Percentiles rank a stretch among this genome's conserved stretches.
These are phyloP conservation scores for Saturnispora besseyi DNA, from an alignment of 805 yeast genomes.

Conservation along the genomic window DNA sequence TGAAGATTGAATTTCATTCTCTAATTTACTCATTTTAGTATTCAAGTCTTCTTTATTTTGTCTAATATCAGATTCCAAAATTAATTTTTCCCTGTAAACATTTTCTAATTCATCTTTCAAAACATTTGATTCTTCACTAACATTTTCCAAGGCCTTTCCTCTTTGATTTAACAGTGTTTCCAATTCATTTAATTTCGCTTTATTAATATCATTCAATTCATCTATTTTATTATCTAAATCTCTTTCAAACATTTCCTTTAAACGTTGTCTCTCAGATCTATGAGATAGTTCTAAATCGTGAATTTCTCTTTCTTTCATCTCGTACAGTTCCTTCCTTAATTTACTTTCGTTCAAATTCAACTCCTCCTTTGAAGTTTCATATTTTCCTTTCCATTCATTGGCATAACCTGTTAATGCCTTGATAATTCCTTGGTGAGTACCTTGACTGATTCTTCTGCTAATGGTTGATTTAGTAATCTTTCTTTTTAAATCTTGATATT, in stretches of 20 bases:
- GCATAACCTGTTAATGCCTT: slow-evolving; percentile 9
- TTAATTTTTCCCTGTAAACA: not conserved
- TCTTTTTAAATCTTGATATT: slow-evolving; percentile 22
- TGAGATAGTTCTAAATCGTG: slow-evolving; percentile 31
- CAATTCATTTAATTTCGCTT: not conserved
- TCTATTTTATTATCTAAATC: slow-evolving; percentile 27
- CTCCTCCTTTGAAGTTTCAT: slow-evolving; percentile 1
- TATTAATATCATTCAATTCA: not conserved
- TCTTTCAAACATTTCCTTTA: slow-evolving; percentile 27
- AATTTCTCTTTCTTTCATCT: slow-evolving; percentile 25
- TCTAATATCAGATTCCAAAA: slow-evolving; percentile 1
- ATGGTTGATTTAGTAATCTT: slow-evolving; percentile 6
- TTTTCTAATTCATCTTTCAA: slow-evolving; percentile 1
- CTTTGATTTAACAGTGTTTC: slow-evolving; percentile 7
- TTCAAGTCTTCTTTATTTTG: slow-evolving; percentile 1
- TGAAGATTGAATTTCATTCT: not conserved
- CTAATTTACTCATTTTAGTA: not conserved
- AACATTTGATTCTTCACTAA: slow-evolving; percentile 10
- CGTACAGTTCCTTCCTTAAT: slow-evolving; percentile 23
- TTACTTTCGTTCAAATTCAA: slow-evolving; percentile 20
- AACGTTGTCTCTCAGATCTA: slow-evolving; percentile 24
- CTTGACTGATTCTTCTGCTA: not conserved
- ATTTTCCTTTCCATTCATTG: slow-evolving; percentile 2
- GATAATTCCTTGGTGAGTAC: not conserved
- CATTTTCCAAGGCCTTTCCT: slow-evolving; percentile 5